phyloP scores from a whole-genome alignment of 108 stramenopile genomes.

The Fragilariopsis cylindrus region DNA sequence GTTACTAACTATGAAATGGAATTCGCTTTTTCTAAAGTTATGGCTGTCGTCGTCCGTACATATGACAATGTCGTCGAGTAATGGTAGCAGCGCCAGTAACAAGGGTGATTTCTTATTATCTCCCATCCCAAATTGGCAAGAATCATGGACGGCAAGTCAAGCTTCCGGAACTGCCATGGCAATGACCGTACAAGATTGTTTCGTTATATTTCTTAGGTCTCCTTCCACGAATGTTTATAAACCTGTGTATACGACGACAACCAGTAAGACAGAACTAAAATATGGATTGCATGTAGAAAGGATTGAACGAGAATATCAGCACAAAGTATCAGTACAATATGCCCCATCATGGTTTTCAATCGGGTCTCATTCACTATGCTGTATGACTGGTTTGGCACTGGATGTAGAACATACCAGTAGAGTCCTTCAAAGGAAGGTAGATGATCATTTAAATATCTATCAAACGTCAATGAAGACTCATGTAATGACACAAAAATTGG shows the following conservation, averaged over 20 bases:
- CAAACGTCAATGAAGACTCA: constrained; percentile 23
- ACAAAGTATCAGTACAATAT: constrained; percentile 14
- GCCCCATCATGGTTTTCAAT: constrained; percentile 31
- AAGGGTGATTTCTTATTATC: neutral
- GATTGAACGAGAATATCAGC: constrained; percentile 9
- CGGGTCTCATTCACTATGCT: constrained; percentile 13
- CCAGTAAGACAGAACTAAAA: neutral
- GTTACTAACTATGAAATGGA: too few relatives aligned
- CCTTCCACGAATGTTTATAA: constrained; percentile 26
- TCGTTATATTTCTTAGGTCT: constrained; percentile 21
- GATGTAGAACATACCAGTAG: constrained; percentile 36
- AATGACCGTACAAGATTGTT: constrained; percentile 16
- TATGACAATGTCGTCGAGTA: neutral
- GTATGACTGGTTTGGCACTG: constrained; percentile 35
- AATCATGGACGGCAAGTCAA: constrained; percentile 33
- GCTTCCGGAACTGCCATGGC: constrained; percentile 32
- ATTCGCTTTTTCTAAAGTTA: too few relatives aligned
- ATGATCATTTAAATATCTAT: constrained; percentile 23
- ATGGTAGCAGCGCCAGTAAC: constrained; percentile 2
- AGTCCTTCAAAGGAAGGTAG: constrained; percentile 22
- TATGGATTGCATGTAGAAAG: neutral
- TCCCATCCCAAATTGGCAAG: constrained; percentile 22
- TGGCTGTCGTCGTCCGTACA: too few relatives aligned
- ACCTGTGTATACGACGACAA: neutral
- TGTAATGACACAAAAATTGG: constrained; percentile 26